Evolutionary conservation across 2,329 filamentous ascomycete species (phyloP).

Genomic region (Aureobasidium sp.): DNA sequence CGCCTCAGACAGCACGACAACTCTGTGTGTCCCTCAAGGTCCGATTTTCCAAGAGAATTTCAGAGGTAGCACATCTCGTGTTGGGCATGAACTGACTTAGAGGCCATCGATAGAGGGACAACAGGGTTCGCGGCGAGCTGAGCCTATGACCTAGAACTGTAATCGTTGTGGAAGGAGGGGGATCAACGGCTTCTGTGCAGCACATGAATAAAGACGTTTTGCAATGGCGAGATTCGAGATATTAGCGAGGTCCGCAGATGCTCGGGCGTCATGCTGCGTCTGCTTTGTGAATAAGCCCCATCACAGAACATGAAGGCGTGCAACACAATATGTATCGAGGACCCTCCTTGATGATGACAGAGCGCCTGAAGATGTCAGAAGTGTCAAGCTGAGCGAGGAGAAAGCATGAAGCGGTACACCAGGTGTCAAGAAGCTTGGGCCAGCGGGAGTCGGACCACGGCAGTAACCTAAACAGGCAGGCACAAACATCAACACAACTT

Average conservation of each 20-base stretch:
- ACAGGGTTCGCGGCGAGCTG: conserved; percentile 11
- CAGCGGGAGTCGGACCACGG: neutral
- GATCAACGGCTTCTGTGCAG: neutral
- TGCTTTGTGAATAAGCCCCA: no score
- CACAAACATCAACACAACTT: conserved; percentile 5
- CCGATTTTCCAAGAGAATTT: no score
- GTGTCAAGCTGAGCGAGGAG: neutral
- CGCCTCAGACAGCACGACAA: no score
- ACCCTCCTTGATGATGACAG: neutral
- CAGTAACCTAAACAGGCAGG: conserved; percentile 3
- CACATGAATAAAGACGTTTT: conserved; percentile 5
- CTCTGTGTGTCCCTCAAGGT: no score
- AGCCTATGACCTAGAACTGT: neutral
- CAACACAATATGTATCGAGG: neutral
- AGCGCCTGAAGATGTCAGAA: neutral
- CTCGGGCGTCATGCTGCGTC: neutral
- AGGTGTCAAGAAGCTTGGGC: conserved; percentile 2
- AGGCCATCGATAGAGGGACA: neutral
- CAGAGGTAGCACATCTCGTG: neutral
- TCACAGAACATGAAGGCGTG: neutral
- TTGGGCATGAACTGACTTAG: neutral
- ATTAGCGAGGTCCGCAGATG: neutral
- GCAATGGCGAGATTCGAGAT: neutral
- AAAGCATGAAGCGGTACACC: neutral
- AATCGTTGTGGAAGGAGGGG: no score